Percentiles rank a stretch among this genome's conserved stretches.
Conservation (phyloP, 805 yeast genomes). For the Pichia manshurica region DNA sequence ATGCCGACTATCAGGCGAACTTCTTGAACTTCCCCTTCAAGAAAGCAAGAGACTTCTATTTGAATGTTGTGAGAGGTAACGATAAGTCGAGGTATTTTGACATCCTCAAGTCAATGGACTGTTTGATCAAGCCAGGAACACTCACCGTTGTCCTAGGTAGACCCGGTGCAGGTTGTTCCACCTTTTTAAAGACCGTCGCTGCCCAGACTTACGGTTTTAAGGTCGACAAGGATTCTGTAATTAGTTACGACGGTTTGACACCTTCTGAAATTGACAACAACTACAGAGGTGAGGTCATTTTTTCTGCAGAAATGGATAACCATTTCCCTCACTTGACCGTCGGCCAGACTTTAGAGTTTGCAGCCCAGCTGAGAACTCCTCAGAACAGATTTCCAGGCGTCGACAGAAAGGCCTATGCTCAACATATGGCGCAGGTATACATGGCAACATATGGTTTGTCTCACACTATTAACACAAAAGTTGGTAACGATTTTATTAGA, state of each 20-base stretch:
- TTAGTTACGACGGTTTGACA: slow-evolving; percentile 49
- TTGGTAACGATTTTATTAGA: slow-evolving; percentile 57
- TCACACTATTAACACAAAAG: slow-evolving; percentile 52
- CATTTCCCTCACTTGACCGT: slow-evolving; percentile 66
- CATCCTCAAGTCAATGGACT: slow-evolving; percentile 60
- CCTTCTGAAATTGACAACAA: slow-evolving; percentile 43
- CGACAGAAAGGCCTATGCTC: slow-evolving; percentile 43
- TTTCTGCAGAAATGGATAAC: slow-evolving; percentile 59
- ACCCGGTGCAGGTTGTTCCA: slow-evolving; percentile 75
- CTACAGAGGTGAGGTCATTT: slow-evolving; percentile 62
- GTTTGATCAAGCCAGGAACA: slow-evolving; percentile 52
- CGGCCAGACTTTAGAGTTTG: slow-evolving; percentile 55
- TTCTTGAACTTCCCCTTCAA: slow-evolving; percentile 40
- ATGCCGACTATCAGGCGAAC: slow-evolving; percentile 61
- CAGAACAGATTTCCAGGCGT: slow-evolving; percentile 51
- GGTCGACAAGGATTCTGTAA: slow-evolving; percentile 38
- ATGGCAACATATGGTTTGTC: slow-evolving; percentile 30
- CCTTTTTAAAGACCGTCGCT: slow-evolving; percentile 53
- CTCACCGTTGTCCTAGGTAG: slow-evolving; percentile 66
- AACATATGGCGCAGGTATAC: slow-evolving; percentile 43
- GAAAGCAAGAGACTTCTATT: slow-evolving; percentile 27
- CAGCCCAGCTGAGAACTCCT: slow-evolving; percentile 56
- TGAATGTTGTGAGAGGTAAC: slow-evolving; percentile 22
- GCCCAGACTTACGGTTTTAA: slow-evolving; percentile 55
- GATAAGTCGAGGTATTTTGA: slow-evolving; percentile 29